Base-by-base conservation (phyloP, 2,329 filamentous ascomycete genomes). In the Ceratocystis destructans region DNA sequence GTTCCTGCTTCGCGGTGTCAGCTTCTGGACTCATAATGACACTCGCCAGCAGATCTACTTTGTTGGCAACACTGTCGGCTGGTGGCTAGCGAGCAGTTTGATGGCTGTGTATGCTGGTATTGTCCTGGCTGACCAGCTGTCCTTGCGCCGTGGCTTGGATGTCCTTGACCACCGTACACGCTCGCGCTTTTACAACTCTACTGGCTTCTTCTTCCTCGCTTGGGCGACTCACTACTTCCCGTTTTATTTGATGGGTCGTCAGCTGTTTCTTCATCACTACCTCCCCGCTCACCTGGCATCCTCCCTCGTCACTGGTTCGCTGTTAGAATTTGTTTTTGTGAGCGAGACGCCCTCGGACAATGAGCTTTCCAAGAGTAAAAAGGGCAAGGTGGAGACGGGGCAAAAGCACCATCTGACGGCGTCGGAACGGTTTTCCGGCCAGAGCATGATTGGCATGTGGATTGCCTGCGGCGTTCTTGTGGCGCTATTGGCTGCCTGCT, bases 41-140 rank as follows among this genome's bases (percentile, higher is more conserved):
- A 96, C 93, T 8, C 87, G 90, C 69, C 87, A 96, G 78, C 94
- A 99, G 76, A 99, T 99, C 70, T 99, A 99, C 79, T 99, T 99
- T 81, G 80, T 99, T 37, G 94, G 94, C 67, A 99, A 99, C 78
- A 94, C 94, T 0, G 77, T 97, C 69, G 94, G 93, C 67, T 99
- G 95, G 92, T 99, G 94, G 94, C 82, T 99, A 69, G 87, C 90
- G 15, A 96, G 90, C 76, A 91, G 89, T 77, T 80, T 99, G 66
- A 80, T 99, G 69, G 94, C 94, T 57, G 92, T 99, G 46, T 97
- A 94, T 74, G 90, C 85, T 28, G 94, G 94, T 70, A 94, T 99
- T 70, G 79, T 97, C 70, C 87, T 87, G 62, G 94, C 94, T 22
- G 94, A 99, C 72, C 94, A 99, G 75, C 81, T 99, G 66, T 96